Evolutionary conservation across 306 rosid genomes (phyloP), one percentile per base, ranked within the genome.

Genomic region (Carpinus fangiana): DNA sequence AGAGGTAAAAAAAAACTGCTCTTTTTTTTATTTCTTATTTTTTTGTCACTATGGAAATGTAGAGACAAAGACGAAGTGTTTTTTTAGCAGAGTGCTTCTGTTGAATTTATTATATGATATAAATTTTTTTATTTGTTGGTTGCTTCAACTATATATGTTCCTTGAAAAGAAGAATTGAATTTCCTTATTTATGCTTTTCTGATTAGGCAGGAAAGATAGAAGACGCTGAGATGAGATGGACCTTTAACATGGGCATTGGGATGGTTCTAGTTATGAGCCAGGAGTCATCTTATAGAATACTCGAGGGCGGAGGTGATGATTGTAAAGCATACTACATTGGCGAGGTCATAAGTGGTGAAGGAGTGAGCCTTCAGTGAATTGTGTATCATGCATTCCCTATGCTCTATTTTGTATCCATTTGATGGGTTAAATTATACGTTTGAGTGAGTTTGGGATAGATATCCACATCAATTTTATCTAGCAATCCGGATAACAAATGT

Each of bases 171-270:
- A 54, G 38, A 16, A 23, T 5, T 73, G 13, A 26, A 8, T 0
- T 73, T 46, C 53, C 77, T 18, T 54, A 65, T 55, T 46, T 72
- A 56, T 46, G 62, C 48, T 52, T 87, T 59, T 70, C 38, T 17
- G 18, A 14, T 79, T 68, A 93, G 98, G 97, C 89, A 1, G 98
- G 98, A 73, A 83, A 84, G 55, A 86, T 90, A 10, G 90, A 91
- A 70, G 93, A 87, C 61, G 84, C 70, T 13, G 96, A 93, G 84
- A 93, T 93, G 94, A 86, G 88, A 75, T 84, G 98, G 46, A 91
- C 98, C 0, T 91, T 90, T 67, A 91, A 91, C 83, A 91, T 91
- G 93, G 98, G 98, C n/a, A 86, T 90, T 50, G 97, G 97, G 82
- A 93, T 93, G 98, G 92, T 93, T 80, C 81, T 93, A 64, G 90